These are phyloP conservation scores for Coemansia sp. DNA, from an alignment of 192 early-diverging fungal genomes.

Conservation along the genomic window DNA sequence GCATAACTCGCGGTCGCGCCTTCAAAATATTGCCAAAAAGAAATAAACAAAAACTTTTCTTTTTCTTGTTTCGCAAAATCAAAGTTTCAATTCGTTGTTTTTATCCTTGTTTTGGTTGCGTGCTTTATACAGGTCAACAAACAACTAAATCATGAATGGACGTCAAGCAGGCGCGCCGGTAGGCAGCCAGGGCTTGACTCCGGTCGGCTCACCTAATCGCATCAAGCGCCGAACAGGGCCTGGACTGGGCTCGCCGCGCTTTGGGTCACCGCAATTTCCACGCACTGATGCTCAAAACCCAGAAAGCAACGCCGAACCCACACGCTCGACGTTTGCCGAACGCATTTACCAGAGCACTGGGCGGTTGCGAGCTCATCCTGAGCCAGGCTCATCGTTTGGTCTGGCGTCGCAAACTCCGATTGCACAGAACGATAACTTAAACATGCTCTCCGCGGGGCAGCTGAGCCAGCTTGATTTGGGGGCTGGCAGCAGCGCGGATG, in stretches of 20 bases:
- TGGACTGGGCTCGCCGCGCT: conserved; percentile 1
- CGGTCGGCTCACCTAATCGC: conserved; percentile 46
- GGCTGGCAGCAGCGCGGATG: conserved; percentile 6
- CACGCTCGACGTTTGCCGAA: conserved; percentile 40
- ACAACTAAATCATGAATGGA: conserved; percentile 6
- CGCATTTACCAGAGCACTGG: conserved; percentile 47
- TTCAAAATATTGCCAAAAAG: too few relatives aligned
- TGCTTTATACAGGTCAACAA: background rate
- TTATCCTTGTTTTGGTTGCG: too few relatives aligned
- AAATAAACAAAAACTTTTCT: conserved; percentile 6
- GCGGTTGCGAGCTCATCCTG: background rate
- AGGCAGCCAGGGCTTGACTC: conserved; percentile 36
- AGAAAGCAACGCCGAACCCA: background rate
- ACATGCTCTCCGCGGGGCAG: background rate
- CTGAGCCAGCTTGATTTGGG: conserved; percentile 6
- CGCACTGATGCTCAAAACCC: conserved; percentile 6
- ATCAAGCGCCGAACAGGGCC: conserved; percentile 23
- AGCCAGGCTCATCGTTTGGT: background rate
- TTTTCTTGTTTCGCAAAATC: background rate
- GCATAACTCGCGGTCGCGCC: too few relatives aligned
- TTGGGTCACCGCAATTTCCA: conserved; percentile 23
- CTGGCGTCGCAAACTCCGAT: background rate
- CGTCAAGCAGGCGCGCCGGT: conserved; percentile 26
- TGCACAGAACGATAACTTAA: background rate
- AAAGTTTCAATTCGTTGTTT: too few relatives aligned